Conservation (phyloP, 805 yeast genomes). For the Yarrowia alimentaria region DNA sequence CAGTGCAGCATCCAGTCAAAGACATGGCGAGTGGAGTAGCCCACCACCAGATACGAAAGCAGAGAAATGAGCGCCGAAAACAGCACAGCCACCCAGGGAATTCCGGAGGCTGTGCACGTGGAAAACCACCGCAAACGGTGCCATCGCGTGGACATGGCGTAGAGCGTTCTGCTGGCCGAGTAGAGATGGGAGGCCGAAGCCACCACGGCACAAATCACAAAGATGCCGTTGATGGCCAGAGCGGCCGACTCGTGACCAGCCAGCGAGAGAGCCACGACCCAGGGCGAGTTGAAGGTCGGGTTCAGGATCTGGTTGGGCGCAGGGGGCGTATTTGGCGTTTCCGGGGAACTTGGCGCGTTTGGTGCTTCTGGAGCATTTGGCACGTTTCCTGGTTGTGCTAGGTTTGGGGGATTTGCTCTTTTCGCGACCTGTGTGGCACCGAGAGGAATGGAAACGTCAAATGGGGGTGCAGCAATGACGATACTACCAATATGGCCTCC, state of each 20-base stretch:
- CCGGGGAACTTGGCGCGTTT: no score
- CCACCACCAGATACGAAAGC: slow-evolving; percentile 59
- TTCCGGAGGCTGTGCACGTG: slow-evolving; percentile 61
- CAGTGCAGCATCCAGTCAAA: slow-evolving; percentile 67
- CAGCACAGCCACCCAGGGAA: slow-evolving; percentile 69
- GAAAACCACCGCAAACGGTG: slow-evolving; percentile 63
- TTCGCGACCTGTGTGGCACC: no score
- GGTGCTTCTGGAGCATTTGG: not conserved
- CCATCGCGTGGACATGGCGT: slow-evolving; percentile 53
- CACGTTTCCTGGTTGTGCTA: not conserved
- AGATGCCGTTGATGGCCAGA: slow-evolving; percentile 51
- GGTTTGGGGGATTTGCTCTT: not conserved
- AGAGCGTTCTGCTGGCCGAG: slow-evolving; percentile 60
- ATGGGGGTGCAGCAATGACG: no score
- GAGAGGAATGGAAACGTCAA: no score
- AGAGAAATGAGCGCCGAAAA: slow-evolving; percentile 61
- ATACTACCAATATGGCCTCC: no score
- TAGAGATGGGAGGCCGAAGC: slow-evolving; percentile 58
- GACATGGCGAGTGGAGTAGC: slow-evolving; percentile 55
- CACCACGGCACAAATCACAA: slow-evolving; percentile 55
- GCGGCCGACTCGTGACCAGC: slow-evolving; percentile 54
- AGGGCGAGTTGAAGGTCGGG: slow-evolving; percentile 39
- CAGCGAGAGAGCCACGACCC: slow-evolving; percentile 55
- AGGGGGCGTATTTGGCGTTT: slow-evolving; percentile 47
- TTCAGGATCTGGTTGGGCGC: slow-evolving; percentile 32